phyloP scores from a whole-genome alignment of 1,284 basidiomycete species.

The Tilletiaria anomala region DNA sequence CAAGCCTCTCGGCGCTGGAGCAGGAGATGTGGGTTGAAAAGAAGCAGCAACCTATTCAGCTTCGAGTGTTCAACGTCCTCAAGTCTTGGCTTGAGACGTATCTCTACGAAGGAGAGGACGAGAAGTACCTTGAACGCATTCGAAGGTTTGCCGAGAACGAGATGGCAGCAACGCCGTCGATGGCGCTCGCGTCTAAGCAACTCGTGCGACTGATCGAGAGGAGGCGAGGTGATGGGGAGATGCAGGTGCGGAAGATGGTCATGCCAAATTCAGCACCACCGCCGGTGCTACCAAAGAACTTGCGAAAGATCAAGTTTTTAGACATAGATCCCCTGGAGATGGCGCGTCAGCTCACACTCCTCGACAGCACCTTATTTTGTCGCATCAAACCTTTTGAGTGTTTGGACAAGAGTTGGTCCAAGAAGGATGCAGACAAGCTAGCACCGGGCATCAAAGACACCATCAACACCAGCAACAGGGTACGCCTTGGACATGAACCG shows the following conservation, averaged over 20 bases:
- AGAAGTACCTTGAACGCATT: slow-evolving; percentile 34
- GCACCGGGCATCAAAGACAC: slow-evolving; percentile 69
- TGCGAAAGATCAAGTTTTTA: slow-evolving; percentile 64
- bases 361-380: slow-evolving; percentile 76
- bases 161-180: slow-evolving; percentile 21
- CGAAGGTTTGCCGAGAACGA: slow-evolving; percentile 36
- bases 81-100: slow-evolving; percentile 42
- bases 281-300: slow-evolving; percentile 59
- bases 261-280: slow-evolving; percentile 40
- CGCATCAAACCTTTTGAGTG: slow-evolving; percentile 84
- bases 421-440: slow-evolving; percentile 12
- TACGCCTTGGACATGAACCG: background rate
- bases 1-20: slow-evolving; percentile 53
- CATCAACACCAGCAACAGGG: slow-evolving; percentile 76
- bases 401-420: slow-evolving; percentile 47
- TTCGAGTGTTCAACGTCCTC: slow-evolving; percentile 40
- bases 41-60: slow-evolving; percentile 74
- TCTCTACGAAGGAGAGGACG: slow-evolving; percentile 39
- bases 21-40: slow-evolving; percentile 65
- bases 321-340: slow-evolving; percentile 82
- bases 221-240: slow-evolving; percentile 23
- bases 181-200: slow-evolving; percentile 27
- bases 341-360: slow-evolving; percentile 81
- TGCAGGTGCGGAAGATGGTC: slow-evolving; percentile 30
- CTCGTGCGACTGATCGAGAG: slow-evolving; percentile 39